phyloP scores from a whole-genome alignment of 257 asterid genomes.

The Lantana camara region DNA sequence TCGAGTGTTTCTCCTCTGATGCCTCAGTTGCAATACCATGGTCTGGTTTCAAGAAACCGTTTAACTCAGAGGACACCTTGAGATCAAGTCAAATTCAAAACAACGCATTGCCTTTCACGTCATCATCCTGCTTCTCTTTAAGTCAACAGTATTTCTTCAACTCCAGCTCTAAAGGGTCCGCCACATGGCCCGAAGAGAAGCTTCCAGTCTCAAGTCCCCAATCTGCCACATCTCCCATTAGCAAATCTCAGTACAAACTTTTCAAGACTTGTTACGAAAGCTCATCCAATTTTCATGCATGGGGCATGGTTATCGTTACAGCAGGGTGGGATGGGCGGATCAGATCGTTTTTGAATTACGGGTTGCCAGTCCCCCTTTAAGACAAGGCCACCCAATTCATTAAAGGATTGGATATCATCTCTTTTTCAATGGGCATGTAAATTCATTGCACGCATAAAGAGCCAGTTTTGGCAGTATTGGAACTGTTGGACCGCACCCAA shows the following conservation, averaged over 20 bases:
- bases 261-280: slow-evolving; percentile 63
- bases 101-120: slow-evolving; percentile 50
- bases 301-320: slow-evolving; percentile 89
- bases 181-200: slow-evolving; percentile 98
- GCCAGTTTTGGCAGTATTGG: slow-evolving; percentile 32
- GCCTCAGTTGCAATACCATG: slow-evolving; percentile 85
- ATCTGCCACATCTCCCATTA: slow-evolving; percentile 33
- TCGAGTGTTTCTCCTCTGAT: slow-evolving; percentile 68
- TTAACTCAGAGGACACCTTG: slow-evolving; percentile 1
- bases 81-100: slow-evolving; percentile 27
- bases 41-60: slow-evolving; percentile 47
- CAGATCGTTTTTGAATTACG: slow-evolving; percentile 83
- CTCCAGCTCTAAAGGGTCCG: slow-evolving; percentile 65
- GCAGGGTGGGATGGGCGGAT: slow-evolving; percentile 90
- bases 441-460: slow-evolving; percentile 29
- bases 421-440: slow-evolving; percentile 5
- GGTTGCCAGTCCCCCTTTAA: slow-evolving; percentile 70
- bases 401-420: slow-evolving; percentile 16
- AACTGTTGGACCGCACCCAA: slow-evolving; percentile 28
- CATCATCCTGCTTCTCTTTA: slow-evolving; percentile 48
- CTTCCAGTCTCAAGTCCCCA: slow-evolving; percentile 56
- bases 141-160: slow-evolving; percentile 54
- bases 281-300: slow-evolving; percentile 64
- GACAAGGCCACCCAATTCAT: not conserved
- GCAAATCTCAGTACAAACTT: slow-evolving; percentile 70